phyloP scores from a whole-genome alignment of 495 filamentous ascomycete species.

The Aspergillus biplanus region DNA sequence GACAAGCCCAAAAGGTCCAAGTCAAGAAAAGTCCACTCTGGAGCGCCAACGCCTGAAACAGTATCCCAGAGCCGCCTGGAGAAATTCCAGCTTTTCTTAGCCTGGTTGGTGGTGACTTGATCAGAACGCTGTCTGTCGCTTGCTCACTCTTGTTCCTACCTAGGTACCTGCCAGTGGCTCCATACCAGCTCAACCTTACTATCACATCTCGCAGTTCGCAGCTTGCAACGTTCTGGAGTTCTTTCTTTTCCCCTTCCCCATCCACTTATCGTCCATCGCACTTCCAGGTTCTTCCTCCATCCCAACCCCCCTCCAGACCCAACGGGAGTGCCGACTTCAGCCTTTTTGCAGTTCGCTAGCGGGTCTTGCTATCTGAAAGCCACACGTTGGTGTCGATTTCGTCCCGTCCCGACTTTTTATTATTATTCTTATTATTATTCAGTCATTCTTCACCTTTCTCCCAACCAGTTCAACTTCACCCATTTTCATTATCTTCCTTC shows the following conservation, averaged over 20 bases:
- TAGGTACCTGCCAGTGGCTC: neutral
- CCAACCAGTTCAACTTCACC: slow-evolving; percentile 14
- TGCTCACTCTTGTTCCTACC: slow-evolving; percentile 3
- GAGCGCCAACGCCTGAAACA: slow-evolving; percentile 23
- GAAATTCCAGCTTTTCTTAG: slow-evolving; percentile 19
- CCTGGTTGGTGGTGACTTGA: slow-evolving; percentile 6
- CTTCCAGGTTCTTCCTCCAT: slow-evolving; percentile 22
- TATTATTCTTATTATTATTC: slow-evolving; percentile 8
- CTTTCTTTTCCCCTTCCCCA: slow-evolving; percentile 9
- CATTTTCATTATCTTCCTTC: slow-evolving; percentile 19
- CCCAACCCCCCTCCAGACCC: slow-evolving; percentile 5
- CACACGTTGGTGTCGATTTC: slow-evolving; percentile 36
- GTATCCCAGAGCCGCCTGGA: slow-evolving; percentile 31
- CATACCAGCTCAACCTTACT: slow-evolving; percentile 2
- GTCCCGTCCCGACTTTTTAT: slow-evolving; percentile 21
- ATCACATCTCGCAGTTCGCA: neutral
- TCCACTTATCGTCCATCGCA: slow-evolving; percentile 20
- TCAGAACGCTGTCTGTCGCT: slow-evolving; percentile 1
- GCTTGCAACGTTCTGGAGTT: slow-evolving; percentile 8
- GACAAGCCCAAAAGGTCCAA: slow-evolving; percentile 24
- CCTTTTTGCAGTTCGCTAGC: slow-evolving; percentile 29
- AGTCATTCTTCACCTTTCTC: slow-evolving; percentile 22
- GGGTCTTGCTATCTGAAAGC: slow-evolving; percentile 31
- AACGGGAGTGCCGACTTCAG: slow-evolving; percentile 14
- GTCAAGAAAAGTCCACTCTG: slow-evolving; percentile 16